A percentile compares a stretch with the other conserved stretches of the same genome.
Evolutionary conservation across 805 yeast species (phyloP).

Genomic region (Candida michaelii): DNA sequence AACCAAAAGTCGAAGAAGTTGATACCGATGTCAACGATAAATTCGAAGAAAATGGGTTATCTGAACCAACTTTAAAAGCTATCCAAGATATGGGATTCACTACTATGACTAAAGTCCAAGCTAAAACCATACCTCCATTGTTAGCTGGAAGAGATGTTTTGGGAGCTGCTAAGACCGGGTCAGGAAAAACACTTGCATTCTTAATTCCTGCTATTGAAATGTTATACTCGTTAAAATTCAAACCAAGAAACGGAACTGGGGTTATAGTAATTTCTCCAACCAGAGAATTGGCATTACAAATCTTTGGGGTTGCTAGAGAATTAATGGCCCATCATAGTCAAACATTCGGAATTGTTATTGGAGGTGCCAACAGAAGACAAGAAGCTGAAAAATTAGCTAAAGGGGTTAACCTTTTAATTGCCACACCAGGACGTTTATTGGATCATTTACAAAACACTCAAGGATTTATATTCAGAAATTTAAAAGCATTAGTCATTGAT

Average conservation of each 20-base stretch:
- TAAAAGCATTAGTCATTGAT: constrained; percentile 91
- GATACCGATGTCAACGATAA: constrained; percentile 33
- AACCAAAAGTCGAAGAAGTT: constrained; percentile 29
- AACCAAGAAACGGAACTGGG: constrained; percentile 98
- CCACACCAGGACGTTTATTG: constrained; percentile 95
- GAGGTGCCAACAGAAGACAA: constrained; percentile 96
- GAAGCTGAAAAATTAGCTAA: constrained; percentile 93
- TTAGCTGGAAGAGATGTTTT: constrained; percentile 95
- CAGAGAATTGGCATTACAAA: constrained; percentile 95
- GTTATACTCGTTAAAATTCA: constrained; percentile 84
- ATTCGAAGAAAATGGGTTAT: constrained; percentile 53
- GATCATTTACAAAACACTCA: constrained; percentile 96
- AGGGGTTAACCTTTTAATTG: constrained; percentile 92
- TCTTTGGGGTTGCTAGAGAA: constrained; percentile 96
- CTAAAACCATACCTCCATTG: constrained; percentile 93
- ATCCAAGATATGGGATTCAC: constrained; percentile 86
- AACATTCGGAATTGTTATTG: constrained; percentile 94
- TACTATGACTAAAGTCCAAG: constrained; percentile 91
- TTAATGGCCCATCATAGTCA: constrained; percentile 87
- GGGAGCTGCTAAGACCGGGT: constrained; percentile 99
- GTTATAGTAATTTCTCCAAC: constrained; percentile 96
- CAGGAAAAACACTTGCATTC: constrained; percentile 96
- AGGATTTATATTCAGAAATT: constrained; percentile 91
- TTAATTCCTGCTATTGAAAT: constrained; percentile 93
- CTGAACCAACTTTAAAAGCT: constrained; percentile 80